Conservation (phyloP, 768 basidiomycete species). For the Macrocybe gigantea region DNA sequence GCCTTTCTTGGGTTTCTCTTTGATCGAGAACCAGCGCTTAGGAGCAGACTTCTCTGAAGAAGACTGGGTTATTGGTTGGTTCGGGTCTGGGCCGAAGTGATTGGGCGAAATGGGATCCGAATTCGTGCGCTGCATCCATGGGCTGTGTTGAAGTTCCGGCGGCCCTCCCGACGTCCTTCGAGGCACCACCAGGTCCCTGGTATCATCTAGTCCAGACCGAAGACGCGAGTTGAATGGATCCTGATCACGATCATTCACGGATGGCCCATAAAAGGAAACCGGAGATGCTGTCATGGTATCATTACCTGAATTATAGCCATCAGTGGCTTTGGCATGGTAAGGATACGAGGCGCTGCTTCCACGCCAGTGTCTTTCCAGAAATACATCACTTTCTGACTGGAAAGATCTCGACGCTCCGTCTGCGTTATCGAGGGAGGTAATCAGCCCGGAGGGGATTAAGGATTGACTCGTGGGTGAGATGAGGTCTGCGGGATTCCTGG, state of each 20-base stretch:
- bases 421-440: conserved; percentile 43
- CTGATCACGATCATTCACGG: conserved; percentile 21
- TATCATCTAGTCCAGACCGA: conserved; percentile 21
- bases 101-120: conserved; percentile 26
- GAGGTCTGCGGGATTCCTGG: conserved; percentile 15
- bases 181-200: conserved; percentile 11
- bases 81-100: background rate
- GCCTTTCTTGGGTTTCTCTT: conserved; percentile 53
- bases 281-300: conserved; percentile 33
- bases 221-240: conserved; percentile 44
- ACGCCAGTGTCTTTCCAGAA: conserved; percentile 50
- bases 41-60: conserved; percentile 25
- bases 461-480: conserved; percentile 39
- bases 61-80: conserved; percentile 9
- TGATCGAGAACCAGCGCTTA: conserved; percentile 43
- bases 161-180: conserved; percentile 13
- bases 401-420: conserved; percentile 38
- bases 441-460: conserved; percentile 51
- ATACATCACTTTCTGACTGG: conserved; percentile 48
- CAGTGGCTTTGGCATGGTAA: conserved; percentile 5
- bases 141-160: conserved; percentile 23
- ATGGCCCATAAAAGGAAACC: conserved; percentile 27
- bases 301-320: conserved; percentile 9
- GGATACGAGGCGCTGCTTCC: conserved; percentile 9
- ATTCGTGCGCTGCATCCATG: conserved; percentile 23